These are phyloP conservation scores for Coniochaeta sp. DNA, from an alignment of 2,329 filamentous ascomycete species.

Conservation along the genomic window DNA sequence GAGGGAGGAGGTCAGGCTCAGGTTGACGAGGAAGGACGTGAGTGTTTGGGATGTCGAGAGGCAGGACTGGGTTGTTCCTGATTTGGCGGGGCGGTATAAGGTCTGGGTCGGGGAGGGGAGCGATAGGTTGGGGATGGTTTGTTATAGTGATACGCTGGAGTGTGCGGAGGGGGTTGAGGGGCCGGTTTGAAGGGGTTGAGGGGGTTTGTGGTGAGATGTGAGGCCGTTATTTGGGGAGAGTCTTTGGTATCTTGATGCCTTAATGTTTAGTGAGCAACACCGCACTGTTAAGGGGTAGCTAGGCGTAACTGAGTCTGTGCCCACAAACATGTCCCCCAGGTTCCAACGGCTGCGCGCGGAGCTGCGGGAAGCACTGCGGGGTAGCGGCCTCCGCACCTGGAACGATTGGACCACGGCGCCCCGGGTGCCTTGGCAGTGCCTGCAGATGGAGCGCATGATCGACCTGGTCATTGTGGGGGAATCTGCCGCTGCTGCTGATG, in stretches of 20 bases:
- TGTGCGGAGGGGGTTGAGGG: slow-evolving; percentile 26
- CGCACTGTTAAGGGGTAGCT: too few species aligned
- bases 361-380: neutral
- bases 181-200: slow-evolving; percentile 22
- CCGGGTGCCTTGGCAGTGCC: neutral
- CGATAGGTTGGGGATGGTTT: slow-evolving; percentile 30
- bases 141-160: slow-evolving; percentile 28
- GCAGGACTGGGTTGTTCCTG: slow-evolving; percentile 44
- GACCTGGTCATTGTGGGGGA: neutral
- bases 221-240: too few species aligned
- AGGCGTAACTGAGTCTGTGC: too few species aligned
- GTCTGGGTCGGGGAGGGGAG: slow-evolving; percentile 39
- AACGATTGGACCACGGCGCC: neutral
- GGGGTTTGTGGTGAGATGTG: too few species aligned
- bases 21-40: slow-evolving; percentile 33
- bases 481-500: too few species aligned
- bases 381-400: neutral
- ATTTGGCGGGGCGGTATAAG: slow-evolving; percentile 27
- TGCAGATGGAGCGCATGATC: neutral
- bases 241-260: too few species aligned
- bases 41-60: slow-evolving; percentile 39
- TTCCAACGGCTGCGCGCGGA: too few species aligned
- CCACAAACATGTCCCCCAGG: too few species aligned
- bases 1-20: slow-evolving; percentile 23
- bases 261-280: too few species aligned